Evolutionary conservation across 192 early-diverging fungal genomes (phyloP).

Genomic region (Pilobolus umbonatus): DNA sequence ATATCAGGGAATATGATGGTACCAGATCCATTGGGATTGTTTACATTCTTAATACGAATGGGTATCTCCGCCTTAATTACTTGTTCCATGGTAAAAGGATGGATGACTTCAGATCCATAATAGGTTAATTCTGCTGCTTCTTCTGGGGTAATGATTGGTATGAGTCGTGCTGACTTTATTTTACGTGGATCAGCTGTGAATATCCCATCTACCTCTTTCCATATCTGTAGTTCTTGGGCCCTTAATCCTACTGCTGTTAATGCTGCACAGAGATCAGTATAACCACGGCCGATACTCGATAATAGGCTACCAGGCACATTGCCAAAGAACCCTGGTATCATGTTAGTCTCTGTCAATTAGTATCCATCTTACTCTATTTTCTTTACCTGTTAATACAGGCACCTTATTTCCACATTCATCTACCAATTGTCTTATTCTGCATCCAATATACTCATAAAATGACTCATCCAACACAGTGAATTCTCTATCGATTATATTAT

Average conservation of each 20-base stretch:
- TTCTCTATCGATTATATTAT: slow-evolving; percentile 63
- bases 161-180: slow-evolving; percentile 67
- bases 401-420: slow-evolving; percentile 48
- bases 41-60: slow-evolving; percentile 92
- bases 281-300: slow-evolving; percentile 84
- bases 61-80: slow-evolving; percentile 87
- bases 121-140: slow-evolving; percentile 93
- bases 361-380: not conserved
- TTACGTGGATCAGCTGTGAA: slow-evolving; percentile 96
- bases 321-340: slow-evolving; percentile 73
- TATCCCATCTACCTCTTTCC: slow-evolving; percentile 96
- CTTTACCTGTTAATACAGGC: slow-evolving; percentile 66
- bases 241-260: slow-evolving; percentile 75
- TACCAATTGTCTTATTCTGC: slow-evolving; percentile 48
- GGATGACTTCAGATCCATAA: slow-evolving; percentile 84
- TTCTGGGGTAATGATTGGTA: slow-evolving; percentile 82
- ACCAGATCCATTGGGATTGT: slow-evolving; percentile 77
- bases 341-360: not conserved
- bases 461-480: slow-evolving; percentile 76
- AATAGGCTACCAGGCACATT: slow-evolving; percentile 85
- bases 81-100: slow-evolving; percentile 96
- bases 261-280: slow-evolving; percentile 91
- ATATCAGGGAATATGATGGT: slow-evolving; percentile 82
- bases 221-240: slow-evolving; percentile 87
- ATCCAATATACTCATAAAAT: slow-evolving; percentile 81